Base-by-base conservation (phyloP, 768 basidiomycete genomes). In the Psilocybe cyanescens region DNA sequence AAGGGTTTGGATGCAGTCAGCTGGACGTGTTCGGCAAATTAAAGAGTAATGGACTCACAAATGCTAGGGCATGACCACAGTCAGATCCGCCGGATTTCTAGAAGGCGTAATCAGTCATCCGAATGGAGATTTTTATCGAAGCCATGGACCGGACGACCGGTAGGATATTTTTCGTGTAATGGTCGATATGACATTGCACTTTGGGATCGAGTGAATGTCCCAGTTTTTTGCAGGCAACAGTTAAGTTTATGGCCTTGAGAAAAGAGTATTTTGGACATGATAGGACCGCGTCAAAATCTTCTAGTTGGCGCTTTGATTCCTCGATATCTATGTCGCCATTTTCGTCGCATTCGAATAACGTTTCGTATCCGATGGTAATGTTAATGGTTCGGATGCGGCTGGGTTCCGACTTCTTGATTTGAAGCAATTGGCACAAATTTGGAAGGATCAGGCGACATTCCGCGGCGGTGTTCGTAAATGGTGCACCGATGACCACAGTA, bases 401-500 rank as follows among this genome's bases (percentile, higher is more conserved):
- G 33, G 16, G 4, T 3, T 35, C 14, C 16, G 51, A 31, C 6
- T 17, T 17, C n/a, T 53, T n/a, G 51, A 53, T 33, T 33, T 17
- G 51, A 24, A 53, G 51, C 16, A 31, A 17, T 9, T 53, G 51
- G 51, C 51, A 53, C 7, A 53, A 31, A 33, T 53, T 53, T n/a
- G 51, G 33, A 9, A 53, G 33, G 33, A 53, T 12, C 29, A 53
- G 51, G n/a, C 51, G 33, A 31, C 51, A 53, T n/a, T 53, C 51
- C 4, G 31, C 30, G 4, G 11, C 12, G 35, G 5, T 37, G 14
- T 53, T 53, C 3, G 51, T 53, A 37, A 53, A 53, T 33, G 51
- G 51, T n/a, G 51, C 51, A 37, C 51, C 51, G 17, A 53, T 35
- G n/a, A 24, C 33, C 35, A 53, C 9, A 3, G 31, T 35, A 3